Evolutionary conservation across 2,329 filamentous ascomycete species (phyloP).

Genomic region (Fusarium sp.): DNA sequence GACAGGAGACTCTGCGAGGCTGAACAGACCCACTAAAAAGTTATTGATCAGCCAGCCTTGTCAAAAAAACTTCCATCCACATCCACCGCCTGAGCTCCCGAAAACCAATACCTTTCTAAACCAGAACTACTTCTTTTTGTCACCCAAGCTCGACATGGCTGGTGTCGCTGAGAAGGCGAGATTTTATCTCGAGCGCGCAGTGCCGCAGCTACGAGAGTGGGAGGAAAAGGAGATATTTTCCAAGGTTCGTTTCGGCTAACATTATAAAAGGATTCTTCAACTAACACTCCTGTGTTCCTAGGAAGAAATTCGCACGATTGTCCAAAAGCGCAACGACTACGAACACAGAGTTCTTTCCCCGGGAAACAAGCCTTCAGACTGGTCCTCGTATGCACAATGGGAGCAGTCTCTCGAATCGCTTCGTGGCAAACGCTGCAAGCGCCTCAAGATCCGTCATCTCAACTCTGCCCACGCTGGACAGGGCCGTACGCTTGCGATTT

Average conservation of each 20-base stretch:
- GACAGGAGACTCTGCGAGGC: constrained; percentile 22
- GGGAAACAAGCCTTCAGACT: constrained; percentile 80
- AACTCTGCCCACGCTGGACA: constrained; percentile 77
- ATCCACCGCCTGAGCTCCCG: not conserved
- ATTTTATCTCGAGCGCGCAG: constrained; percentile 91
- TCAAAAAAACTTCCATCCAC: constrained; percentile 39
- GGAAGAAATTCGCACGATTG: constrained; percentile 90
- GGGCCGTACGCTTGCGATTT: constrained; percentile 86
- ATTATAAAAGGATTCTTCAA: not conserved
- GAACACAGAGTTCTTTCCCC: constrained; percentile 91
- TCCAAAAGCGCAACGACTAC: constrained; percentile 90
- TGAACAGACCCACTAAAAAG: constrained; percentile 37
- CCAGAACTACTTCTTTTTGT: constrained; percentile 12
- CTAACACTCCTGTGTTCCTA: constrained; percentile 51
- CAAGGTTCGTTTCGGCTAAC: constrained; percentile 63
- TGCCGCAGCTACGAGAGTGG: constrained; percentile 92
- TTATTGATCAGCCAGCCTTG: constrained; percentile 32
- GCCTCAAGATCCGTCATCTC: constrained; percentile 77
- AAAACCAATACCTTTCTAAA: not conserved
- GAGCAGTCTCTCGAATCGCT: constrained; percentile 77
- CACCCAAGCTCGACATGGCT: constrained; percentile 67
- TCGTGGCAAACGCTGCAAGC: constrained; percentile 82
- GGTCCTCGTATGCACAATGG: constrained; percentile 83
- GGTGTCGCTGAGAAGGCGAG: constrained; percentile 92
- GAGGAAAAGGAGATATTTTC: constrained; percentile 92